Evolutionary conservation across 495 filamentous ascomycete genomes (phyloP).

Genomic region (Bryoglossum gracile): DNA sequence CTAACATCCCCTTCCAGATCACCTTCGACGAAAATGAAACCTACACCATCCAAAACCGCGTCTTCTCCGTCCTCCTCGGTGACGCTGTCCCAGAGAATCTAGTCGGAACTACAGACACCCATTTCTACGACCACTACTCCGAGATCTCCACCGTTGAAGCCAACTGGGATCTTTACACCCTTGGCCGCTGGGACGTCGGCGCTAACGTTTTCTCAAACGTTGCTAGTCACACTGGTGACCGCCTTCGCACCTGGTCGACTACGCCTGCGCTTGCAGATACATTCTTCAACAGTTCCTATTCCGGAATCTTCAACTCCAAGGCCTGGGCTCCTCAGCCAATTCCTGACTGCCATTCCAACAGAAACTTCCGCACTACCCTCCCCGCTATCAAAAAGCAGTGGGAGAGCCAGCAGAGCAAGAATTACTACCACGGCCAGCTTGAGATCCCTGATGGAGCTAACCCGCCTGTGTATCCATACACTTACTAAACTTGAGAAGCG

Average conservation of each 20-base stretch:
- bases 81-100: slow-evolving; percentile 51
- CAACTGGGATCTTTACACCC: slow-evolving; percentile 39
- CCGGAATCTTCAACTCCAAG: slow-evolving; percentile 36
- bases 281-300: slow-evolving; percentile 43
- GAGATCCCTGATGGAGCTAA: slow-evolving; percentile 37
- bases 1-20: no score
- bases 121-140: slow-evolving; percentile 68
- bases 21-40: slow-evolving; percentile 60
- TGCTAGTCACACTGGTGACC: slow-evolving; percentile 35
- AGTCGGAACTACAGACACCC: slow-evolving; percentile 54
- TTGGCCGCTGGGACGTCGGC: slow-evolving; percentile 43
- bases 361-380: slow-evolving; percentile 34
- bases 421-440: slow-evolving; percentile 35
- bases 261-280: slow-evolving; percentile 23
- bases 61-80: slow-evolving; percentile 59
- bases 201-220: slow-evolving; percentile 48
- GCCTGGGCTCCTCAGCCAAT: slow-evolving; percentile 27
- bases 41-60: slow-evolving; percentile 49
- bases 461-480: slow-evolving; percentile 28
- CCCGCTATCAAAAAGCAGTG: slow-evolving; percentile 32
- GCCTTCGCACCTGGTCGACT: slow-evolving; percentile 27
- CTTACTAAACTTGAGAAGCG: no score
- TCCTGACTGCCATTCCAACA: slow-evolving; percentile 17
- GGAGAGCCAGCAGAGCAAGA: slow-evolving; percentile 26
- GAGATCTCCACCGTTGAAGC: slow-evolving; percentile 54